A percentile compares a stretch with the other conserved stretches of the same genome.
phyloP scores from a whole-genome alignment of 257 asterid species.

The Salvia rosmarinus region DNA sequence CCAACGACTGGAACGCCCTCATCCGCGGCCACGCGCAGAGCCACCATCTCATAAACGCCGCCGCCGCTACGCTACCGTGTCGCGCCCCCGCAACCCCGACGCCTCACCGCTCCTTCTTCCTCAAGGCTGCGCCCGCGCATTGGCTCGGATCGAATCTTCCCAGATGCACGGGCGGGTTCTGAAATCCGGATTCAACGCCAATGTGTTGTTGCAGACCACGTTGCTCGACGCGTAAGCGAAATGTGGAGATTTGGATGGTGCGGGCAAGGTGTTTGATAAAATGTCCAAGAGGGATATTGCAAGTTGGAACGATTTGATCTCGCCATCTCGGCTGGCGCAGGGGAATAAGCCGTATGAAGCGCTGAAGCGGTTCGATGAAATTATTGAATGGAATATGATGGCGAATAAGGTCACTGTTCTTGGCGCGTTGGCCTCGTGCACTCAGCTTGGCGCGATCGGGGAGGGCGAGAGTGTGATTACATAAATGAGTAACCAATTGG shows the following conservation, averaged over 20 bases:
- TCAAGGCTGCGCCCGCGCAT: constrained; percentile 92
- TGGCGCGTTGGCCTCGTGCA: constrained; percentile 83
- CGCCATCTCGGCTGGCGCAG: constrained; percentile 95
- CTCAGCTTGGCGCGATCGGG: constrained; percentile 77
- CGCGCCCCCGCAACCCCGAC: constrained; percentile 69
- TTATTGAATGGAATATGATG: constrained; percentile 46
- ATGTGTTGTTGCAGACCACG: constrained; percentile 75
- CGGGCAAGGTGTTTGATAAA: constrained; percentile 73
- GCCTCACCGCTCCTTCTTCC: constrained; percentile 91
- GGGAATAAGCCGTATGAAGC: constrained; percentile 80
- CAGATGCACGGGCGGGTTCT: constrained; percentile 67
- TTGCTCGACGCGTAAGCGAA: constrained; percentile 75
- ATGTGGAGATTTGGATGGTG: constrained; percentile 59
- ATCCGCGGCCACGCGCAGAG: constrained; percentile 95
- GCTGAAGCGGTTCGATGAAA: constrained; percentile 53
- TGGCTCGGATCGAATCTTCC: constrained; percentile 54
- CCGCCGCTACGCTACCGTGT: constrained; percentile 63
- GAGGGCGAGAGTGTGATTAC: constrained; percentile 65
- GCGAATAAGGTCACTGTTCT: constrained; percentile 86
- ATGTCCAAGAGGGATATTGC: constrained; percentile 76
- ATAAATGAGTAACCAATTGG: constrained; percentile 44
- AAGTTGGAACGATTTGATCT: constrained; percentile 83
- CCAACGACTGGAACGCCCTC: constrained; percentile 94
- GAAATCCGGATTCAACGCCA: constrained; percentile 55
- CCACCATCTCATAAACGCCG: constrained; percentile 63